Percentiles rank a stretch among this genome's conserved stretches.
These are phyloP conservation scores for Chlamydomonas incerta DNA, from an alignment of 139 green algal genomes.

Conservation along the genomic window DNA sequence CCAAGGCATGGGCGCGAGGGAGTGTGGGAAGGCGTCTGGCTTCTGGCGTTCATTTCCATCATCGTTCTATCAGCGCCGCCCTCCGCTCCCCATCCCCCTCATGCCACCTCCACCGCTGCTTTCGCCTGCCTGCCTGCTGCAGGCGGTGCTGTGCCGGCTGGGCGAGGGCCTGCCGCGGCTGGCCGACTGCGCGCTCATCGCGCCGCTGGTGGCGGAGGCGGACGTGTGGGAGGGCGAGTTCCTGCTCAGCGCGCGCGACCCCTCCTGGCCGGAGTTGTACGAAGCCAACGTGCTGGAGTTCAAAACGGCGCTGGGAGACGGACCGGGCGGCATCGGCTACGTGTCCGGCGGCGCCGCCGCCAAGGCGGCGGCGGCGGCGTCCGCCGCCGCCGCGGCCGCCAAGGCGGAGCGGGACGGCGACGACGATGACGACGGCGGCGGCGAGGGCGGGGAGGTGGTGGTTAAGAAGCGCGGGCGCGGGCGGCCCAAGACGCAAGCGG, in stretches of 20 bases:
- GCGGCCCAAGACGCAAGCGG: too few species aligned
- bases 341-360: background rate
- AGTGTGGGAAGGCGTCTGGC: too few species aligned
- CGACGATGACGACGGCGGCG: too few species aligned
- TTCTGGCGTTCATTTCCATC: too few species aligned
- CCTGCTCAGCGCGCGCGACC: constrained; percentile 43
- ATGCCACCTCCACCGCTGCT: too few species aligned
- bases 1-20: too few species aligned
- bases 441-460: too few species aligned
- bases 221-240: constrained; percentile 55
- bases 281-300: background rate
- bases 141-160: constrained; percentile 20
- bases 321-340: too few species aligned
- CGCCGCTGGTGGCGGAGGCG: background rate
- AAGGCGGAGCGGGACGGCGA: background rate
- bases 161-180: constrained; percentile 48
- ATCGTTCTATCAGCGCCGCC: too few species aligned
- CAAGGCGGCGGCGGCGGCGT: background rate
- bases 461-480: too few species aligned
- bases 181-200: constrained; percentile 39
- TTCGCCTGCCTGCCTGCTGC: too few species aligned
- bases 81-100: too few species aligned
- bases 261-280: constrained; percentile 13
- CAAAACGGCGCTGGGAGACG: background rate
- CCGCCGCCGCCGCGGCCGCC: background rate